Evolutionary conservation across 805 yeast species (phyloP).

Genomic region (Millerozyma miso): DNA sequence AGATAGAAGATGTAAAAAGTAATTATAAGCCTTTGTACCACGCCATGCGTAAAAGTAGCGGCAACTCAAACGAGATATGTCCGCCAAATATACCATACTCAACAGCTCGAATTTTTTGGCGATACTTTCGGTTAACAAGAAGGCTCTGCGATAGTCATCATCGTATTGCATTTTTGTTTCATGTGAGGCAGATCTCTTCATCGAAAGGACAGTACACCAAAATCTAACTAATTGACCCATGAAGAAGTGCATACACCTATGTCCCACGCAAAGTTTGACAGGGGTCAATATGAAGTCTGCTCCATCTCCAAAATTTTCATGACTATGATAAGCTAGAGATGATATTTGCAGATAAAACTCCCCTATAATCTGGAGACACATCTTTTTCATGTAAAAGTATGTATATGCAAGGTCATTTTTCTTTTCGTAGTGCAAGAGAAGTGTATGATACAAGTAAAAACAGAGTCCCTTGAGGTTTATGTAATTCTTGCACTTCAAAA

Average conservation of each 20-base stretch:
- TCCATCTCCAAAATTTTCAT: slow-evolving; percentile 37
- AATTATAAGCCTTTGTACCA: slow-evolving; percentile 53
- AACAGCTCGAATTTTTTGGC: slow-evolving; percentile 17
- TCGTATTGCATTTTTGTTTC: slow-evolving; percentile 11
- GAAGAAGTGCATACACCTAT: slow-evolving; percentile 24
- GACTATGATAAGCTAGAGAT: slow-evolving; percentile 27
- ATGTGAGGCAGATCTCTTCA: slow-evolving; percentile 20
- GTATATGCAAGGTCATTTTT: slow-evolving; percentile 22
- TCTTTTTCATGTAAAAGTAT: slow-evolving; percentile 30
- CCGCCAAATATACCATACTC: slow-evolving; percentile 14
- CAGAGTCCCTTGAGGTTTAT: slow-evolving; percentile 25
- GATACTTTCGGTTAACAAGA: slow-evolving; percentile 22
- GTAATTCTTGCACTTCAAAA: slow-evolving; percentile 23
- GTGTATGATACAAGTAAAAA: slow-evolving; percentile 24
- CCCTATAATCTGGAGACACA: slow-evolving; percentile 17
- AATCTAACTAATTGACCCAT: slow-evolving; percentile 22
- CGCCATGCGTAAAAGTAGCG: slow-evolving; percentile 68
- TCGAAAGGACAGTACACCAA: slow-evolving; percentile 16
- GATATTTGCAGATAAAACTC: slow-evolving; percentile 30
- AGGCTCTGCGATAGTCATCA: slow-evolving; percentile 16
- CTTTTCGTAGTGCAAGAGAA: slow-evolving; percentile 39
- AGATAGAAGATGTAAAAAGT: slow-evolving; percentile 32
- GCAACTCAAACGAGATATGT: slow-evolving; percentile 42
- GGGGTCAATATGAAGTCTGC: slow-evolving; percentile 43
- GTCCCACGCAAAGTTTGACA: slow-evolving; percentile 19